Base-by-base conservation (phyloP, 2,329 filamentous ascomycete genomes). In the Colletotrichum sp. region DNA sequence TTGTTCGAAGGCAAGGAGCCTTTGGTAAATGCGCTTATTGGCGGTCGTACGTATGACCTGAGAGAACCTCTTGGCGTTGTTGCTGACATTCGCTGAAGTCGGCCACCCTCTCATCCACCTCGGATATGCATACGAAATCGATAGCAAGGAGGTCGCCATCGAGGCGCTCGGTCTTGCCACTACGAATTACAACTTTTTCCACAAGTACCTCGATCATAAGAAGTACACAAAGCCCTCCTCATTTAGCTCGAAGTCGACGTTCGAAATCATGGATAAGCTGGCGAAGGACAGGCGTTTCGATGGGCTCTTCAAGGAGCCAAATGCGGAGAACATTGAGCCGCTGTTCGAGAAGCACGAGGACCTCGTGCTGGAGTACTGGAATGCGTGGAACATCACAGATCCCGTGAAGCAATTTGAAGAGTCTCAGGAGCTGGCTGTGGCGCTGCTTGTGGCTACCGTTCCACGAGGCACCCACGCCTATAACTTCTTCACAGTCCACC, bases 61-160 rank as follows among this genome's bases (percentile, higher is more conserved):
- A 18, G 15, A n/a, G 26, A 30, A 8, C 4, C 6, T 16, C 1
- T 6, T 34, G 36, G 16, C 36, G 18, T 67, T 7, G 34, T 16
- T 65, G 72, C 83, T 87, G 68, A 86, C 78, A 39, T n/a, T n/a
- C n/a, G n/a, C n/a, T 30, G 6, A 78, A 96, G 95, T 98, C 76
- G 96, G 94, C 21, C 95, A 98, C 81, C 95, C 96, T 2, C 88
- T 99, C n/a, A 97, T 99, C 75, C 97, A 99, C 81, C 90, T 99
- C 4, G 96, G 93, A n/a, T 98, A 98, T 82, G 97, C 96, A 12
- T 96, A 94, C 82, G 96, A 99, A 86, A 89, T 99, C 80, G 92
- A 95, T 77, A 97, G 91, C 79, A 94, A 93, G 75, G 96, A 98
- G 78, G 83, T 99, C 24, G 96, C 93, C 64, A 97, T 98, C 85